Evolutionary conservation across 1,284 basidiomycete species (phyloP), one percentile per base, ranked within the genome.

Genomic region (Filobasidium uniguttulatum): DNA sequence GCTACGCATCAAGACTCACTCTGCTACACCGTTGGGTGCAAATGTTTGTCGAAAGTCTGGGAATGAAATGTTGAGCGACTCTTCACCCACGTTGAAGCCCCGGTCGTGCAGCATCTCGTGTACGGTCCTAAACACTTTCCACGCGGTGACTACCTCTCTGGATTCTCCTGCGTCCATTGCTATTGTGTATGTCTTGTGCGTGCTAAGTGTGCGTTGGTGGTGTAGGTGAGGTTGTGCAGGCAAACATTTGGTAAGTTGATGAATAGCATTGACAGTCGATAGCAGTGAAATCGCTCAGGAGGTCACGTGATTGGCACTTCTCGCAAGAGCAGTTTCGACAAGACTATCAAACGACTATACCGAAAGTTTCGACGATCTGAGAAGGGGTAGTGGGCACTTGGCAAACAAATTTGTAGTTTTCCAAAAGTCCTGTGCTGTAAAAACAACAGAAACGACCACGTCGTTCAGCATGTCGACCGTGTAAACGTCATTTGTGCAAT

Each of bases 41-140:
- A 85, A 87, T 49, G 72, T 68, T 15, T 69, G 58, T 55, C 79
- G 77, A 71, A 96, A 96, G 3, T 77, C 75, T 5, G 75, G 70
- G 29, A 93, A 76, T 62, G 84, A 80, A 78, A 93, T 82, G 62
- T 82, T 77, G 51, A 90, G 82, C 75, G 94, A 89, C 50, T 91
- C 85, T 64, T 90, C 83, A 6, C 87, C 79, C 25, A 94, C 88
- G 69, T 81, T 78, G 68, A 84, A 93, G 50, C 85, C 87, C 52
- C 91, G 79, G 69, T 98, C 94, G 63, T 83, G 80, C 54, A 93
- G 86, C 52, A 99, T 81, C 72, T 99, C 94, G 68, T 97, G 90
- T 48, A 96, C 85, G 36, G 94, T 98, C 62, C 87, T 75, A 71
- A 91, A 91, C 56, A 98, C 90, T 63, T 91, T 83, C 88, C 90